Base-by-base conservation (phyloP, 108 stramenopile species). In the Cyclotella atomus region DNA sequence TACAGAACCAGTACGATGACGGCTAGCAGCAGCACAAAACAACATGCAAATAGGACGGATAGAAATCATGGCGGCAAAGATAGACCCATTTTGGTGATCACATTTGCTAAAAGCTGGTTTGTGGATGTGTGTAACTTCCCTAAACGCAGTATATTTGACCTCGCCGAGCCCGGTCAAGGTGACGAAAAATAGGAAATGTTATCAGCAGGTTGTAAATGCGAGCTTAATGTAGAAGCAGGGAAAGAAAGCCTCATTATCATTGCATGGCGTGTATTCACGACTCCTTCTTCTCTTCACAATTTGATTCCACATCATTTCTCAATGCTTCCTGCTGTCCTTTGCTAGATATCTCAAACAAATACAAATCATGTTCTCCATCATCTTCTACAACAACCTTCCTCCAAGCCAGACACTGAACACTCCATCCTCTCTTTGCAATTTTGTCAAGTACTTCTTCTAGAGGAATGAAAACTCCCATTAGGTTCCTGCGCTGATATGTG, bases 91-190 rank as follows among this genome's bases (percentile, higher is more conserved):
- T 57, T 92, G 38, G 88, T 88, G 0, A 54, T 89, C 49, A 89
- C 91, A 16, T 82, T 87, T 75, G 76, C 82, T 12, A 59, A 82
- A 68, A 60, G 68, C 15, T 90, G 89, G 92, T 93, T 90, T 77
- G 59, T 75, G 27, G 92, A 93, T 81, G 69, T 88, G 4, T 55
- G 84, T 34, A 93, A 93, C 57, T 93, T 90, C 78, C 92, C 92
- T 1, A 81, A 81, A 57, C 61, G 79, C 27, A 84, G 59, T 56
- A 25, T 73, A 7, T 68, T 76, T 60, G n/a, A 14, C 30, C 2
- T 59, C 29, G 12, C 1, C 14, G 1, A n/a, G 29, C 9, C n/a
- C 9, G 38, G 12, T 41, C 12, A 12, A 41, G 38, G 12, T 41
- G 9, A 41, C 6, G 12, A 41, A 9, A 6, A 41, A 41, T 6